Evolutionary conservation across 2,329 filamentous ascomycete species (phyloP), one percentile per base, ranked within the genome.

Genomic region (Pestalotiopsis fici): DNA sequence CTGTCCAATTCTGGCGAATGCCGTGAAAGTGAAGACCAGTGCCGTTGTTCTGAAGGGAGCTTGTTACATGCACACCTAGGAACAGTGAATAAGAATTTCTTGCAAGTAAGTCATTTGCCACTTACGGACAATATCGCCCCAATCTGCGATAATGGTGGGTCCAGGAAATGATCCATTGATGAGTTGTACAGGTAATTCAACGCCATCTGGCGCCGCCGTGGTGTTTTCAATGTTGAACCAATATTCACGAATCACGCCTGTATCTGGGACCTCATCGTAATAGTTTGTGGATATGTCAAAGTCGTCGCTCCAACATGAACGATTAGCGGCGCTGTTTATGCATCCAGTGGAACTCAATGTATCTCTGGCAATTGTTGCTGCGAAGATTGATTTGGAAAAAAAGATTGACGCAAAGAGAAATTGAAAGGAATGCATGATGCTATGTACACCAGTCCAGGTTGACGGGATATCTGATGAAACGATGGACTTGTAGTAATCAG

Each of bases 11-110:
- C 73, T 91, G 87, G 4, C 86, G 83, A 43, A 91, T 79, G 25
- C 88, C 90, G 71, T 91, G 89, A 78, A 84, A 91, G 73, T 91
- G 89, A 21, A 91, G 85, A 11, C 83, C 82, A 9, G 88, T 90
- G 50, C 88, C 88, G 68, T 91, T 91, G 68, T 83, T 37, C 71
- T 70, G 59, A 55, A 82, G 68, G 1, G 74, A 75, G 74, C 90
- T 91, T 37, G 79, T 85, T 3, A 91, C 83, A 65, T 85, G 85
- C 9, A 89, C 76, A 18, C 77, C 73, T 15, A 23, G 23, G 23
- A 2, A 6, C 21, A 21, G 18, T 50, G 15, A 50, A 15, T 50
- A n/a, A 18, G 13, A 50, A n/a, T 47, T 2, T 47, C 12, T n/a
- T 18, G 12, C 11, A 13, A 4, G 2, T 11, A 4, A 47, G 12